Conservation (phyloP, 345 rosid genomes). For the Sisymbrium irio region DNA sequence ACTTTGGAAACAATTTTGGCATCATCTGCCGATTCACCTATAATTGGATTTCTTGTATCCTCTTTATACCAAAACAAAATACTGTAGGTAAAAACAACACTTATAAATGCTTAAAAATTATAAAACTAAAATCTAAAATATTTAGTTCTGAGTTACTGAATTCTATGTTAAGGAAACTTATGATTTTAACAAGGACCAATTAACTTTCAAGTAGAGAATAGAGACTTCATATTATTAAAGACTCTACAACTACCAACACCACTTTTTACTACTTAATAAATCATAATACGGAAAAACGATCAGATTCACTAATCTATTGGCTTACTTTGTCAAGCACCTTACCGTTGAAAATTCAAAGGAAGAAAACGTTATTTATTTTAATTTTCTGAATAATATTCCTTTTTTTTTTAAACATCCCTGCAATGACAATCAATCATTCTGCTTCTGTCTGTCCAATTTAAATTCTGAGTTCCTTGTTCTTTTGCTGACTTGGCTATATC, state of each 20-base stretch:
- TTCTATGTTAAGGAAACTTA: no score
- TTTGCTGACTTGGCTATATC: constrained; percentile 24
- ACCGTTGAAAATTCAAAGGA: constrained; percentile 17
- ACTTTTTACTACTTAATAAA: background rate
- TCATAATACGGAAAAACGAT: background rate
- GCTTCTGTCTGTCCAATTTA: background rate
- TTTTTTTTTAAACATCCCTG: background rate
- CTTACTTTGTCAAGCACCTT: constrained; percentile 3
- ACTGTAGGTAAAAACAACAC: background rate
- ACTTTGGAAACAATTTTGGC: background rate
- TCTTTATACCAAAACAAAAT: background rate
- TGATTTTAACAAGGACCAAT: background rate
- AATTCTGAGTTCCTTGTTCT: background rate
- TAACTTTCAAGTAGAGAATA: background rate
- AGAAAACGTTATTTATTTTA: background rate
- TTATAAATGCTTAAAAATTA: background rate
- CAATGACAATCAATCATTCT: background rate
- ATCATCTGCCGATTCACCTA: no score
- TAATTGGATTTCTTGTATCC: background rate
- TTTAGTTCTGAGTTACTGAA: background rate
- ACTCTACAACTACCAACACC: background rate
- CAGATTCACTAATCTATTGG: background rate
- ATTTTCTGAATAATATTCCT: background rate
- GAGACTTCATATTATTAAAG: background rate
- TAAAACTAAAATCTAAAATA: background rate